Base-by-base conservation (phyloP, 164 flowering plant species). In the Umbilicus rupestris region DNA sequence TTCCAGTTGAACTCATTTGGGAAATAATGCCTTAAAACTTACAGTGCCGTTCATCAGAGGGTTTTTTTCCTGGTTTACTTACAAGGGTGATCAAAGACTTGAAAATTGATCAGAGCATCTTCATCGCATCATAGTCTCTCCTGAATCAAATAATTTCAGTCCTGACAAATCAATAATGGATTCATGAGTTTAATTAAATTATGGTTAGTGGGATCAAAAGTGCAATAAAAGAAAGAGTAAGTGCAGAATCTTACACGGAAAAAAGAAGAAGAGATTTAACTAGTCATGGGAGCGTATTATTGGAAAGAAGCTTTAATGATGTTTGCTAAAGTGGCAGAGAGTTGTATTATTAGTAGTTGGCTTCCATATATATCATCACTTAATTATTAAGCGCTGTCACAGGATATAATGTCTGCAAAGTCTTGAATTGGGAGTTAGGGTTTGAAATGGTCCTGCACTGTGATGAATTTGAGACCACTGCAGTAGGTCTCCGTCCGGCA, bases 251-350 rank as follows among this genome's bases (percentile, higher is more conserved):
- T 50, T 50, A 50, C 29, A 50, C n/a, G n/a, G 22, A 10, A 22
- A 50, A 7, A 20, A 35, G 3, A 20, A 3, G 57, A 20, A 20
- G 57, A 22, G 57, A 50, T 22, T 50, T 20, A 7, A 50, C 20
- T 20, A 50, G 10, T 20, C 57, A 50, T 50, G 57, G 57, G 57
- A 50, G 57, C 57, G 57, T 50, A 50, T 50, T 50, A 50, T 50
- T 50, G 57, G 57, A 50, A 50, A 50, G 57, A 50, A 22, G 57
- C 57, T 50, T 50, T 50, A 22, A 50, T 22, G 20, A 20, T 50
- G 57, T 50, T 50, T 50, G 57, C 57, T 50, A 50, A 50, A 50
- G 57, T 50, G 57, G n/a, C n/a, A 22, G 15, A 50, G 57, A 22
- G 2, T n/a, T 20, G 57, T 9, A 50, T 50, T 50, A 50, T 22